phyloP scores from a whole-genome alignment of 352 stramenopile species.

The Pythium dissimile region DNA sequence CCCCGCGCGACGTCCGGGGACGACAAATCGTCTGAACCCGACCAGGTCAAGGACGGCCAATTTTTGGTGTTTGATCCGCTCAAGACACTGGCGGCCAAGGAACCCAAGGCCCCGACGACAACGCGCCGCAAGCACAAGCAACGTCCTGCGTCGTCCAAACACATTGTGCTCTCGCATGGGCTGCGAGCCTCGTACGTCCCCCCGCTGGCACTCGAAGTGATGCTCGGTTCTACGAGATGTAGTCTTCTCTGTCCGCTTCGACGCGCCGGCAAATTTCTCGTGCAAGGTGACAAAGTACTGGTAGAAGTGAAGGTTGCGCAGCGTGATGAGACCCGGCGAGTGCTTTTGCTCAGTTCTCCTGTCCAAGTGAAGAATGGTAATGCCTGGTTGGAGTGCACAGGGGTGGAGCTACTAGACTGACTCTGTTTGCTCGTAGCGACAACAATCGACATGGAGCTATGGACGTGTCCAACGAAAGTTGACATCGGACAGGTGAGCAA shows the following conservation, averaged over 20 bases:
- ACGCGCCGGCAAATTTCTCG: slow-evolving; percentile 84
- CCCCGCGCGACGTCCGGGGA: slow-evolving; percentile 16
- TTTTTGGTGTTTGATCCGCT: slow-evolving; percentile 87
- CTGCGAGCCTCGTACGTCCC: slow-evolving; percentile 81
- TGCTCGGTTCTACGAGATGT: slow-evolving; percentile 63
- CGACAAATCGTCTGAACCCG: slow-evolving; percentile 46
- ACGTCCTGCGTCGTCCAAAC: slow-evolving; percentile 31
- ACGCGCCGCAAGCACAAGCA: slow-evolving; percentile 22
- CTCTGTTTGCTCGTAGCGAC: slow-evolving; percentile 40
- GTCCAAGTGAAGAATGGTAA: slow-evolving; percentile 87
- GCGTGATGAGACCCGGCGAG: slow-evolving; percentile 77
- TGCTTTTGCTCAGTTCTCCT: slow-evolving; percentile 81
- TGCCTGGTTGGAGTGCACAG: not conserved
- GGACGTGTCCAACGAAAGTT: slow-evolving; percentile 58
- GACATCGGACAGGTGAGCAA: slow-evolving; percentile 44
- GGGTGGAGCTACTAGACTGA: not conserved
- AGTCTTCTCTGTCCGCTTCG: slow-evolving; percentile 82
- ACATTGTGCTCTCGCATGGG: slow-evolving; percentile 71
- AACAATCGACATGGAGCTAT: slow-evolving; percentile 79
- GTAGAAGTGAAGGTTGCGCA: slow-evolving; percentile 88
- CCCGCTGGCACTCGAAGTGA: slow-evolving; percentile 78
- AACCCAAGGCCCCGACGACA: slow-evolving; percentile 22
- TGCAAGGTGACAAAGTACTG: slow-evolving; percentile 81
- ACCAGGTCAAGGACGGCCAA: slow-evolving; percentile 79
- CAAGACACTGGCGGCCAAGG: slow-evolving; percentile 65